phyloP scores from a whole-genome alignment of 208 protist genomes.

The Leishmania lainsoni region DNA sequence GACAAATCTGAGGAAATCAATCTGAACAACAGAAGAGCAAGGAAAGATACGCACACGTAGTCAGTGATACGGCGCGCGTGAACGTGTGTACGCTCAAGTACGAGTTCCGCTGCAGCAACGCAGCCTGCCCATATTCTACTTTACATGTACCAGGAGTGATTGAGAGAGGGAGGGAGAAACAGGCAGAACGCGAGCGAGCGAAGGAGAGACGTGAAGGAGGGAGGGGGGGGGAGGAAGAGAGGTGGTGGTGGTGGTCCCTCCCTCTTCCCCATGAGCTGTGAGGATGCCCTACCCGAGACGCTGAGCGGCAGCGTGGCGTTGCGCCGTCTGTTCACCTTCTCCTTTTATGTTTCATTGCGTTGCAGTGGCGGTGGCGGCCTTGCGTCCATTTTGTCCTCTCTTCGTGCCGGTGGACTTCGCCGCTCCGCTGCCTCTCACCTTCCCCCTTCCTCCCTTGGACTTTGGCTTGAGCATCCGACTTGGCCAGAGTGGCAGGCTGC shows the following conservation, averaged over 20 bases:
- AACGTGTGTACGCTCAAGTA: neutral
- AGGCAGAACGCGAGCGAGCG: neutral
- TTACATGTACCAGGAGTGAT: slow-evolving; percentile 1
- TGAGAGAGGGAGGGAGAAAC: neutral
- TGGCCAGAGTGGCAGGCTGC: neutral
- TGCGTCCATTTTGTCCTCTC: neutral
- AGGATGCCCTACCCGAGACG: neutral
- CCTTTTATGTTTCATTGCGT: neutral
- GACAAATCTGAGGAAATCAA: neutral
- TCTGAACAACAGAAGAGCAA: neutral
- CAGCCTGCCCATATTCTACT: neutral
- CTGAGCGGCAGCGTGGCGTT: neutral
- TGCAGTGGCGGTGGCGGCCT: neutral
- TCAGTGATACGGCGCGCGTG: neutral
- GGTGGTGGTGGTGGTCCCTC: neutral
- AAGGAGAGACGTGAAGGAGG: neutral
- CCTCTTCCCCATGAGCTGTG: neutral
- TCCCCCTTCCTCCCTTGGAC: neutral
- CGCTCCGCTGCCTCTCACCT: neutral
- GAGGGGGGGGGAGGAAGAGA: too few relatives aligned
- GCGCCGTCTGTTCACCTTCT: neutral
- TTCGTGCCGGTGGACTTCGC: neutral
- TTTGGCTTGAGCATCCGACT: slow-evolving; percentile 2
- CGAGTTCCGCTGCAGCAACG: neutral
- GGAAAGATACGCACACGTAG: neutral